phyloP scores from a whole-genome alignment of 202 grass and related monocot genomes.

The Sporobolus alterniflorus region DNA sequence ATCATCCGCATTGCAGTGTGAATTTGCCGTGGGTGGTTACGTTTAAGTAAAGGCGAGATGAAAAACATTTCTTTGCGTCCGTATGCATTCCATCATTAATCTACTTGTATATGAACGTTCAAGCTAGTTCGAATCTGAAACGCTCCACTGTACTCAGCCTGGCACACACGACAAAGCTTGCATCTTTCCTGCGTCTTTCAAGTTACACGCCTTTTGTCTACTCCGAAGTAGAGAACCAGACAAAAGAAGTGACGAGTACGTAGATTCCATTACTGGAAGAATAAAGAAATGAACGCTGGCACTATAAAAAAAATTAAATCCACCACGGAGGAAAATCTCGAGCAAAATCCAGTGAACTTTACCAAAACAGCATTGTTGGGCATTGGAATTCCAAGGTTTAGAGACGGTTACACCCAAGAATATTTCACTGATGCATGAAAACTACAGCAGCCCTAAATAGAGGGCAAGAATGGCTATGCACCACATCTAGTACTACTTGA shows the following conservation, averaged over 20 bases:
- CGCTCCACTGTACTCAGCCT: neutral
- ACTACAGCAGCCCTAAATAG: no score
- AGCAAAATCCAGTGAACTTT: no score
- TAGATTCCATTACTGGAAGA: neutral
- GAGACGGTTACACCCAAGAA: no score
- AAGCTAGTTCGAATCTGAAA: neutral
- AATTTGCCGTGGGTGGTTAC: neutral
- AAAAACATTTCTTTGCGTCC: neutral
- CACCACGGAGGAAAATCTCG: no score
- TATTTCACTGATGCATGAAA: no score
- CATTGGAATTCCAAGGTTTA: no score
- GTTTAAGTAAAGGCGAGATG: neutral
- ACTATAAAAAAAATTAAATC: no score
- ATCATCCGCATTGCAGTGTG: neutral
- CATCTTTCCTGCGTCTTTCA: neutral
- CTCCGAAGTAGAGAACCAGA: neutral
- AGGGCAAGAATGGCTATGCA: no score
- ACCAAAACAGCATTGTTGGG: no score
- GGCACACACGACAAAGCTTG: neutral
- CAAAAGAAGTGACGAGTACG: neutral
- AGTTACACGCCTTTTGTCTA: neutral
- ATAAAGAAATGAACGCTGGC: no score
- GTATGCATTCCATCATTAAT: neutral
- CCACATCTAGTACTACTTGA: no score
- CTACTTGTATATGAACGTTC: no score